A percentile compares a stretch with the other conserved stretches of the same genome.
Conservation (phyloP, 2,329 filamentous ascomycete species). For the Rachicladosporium sp. region DNA sequence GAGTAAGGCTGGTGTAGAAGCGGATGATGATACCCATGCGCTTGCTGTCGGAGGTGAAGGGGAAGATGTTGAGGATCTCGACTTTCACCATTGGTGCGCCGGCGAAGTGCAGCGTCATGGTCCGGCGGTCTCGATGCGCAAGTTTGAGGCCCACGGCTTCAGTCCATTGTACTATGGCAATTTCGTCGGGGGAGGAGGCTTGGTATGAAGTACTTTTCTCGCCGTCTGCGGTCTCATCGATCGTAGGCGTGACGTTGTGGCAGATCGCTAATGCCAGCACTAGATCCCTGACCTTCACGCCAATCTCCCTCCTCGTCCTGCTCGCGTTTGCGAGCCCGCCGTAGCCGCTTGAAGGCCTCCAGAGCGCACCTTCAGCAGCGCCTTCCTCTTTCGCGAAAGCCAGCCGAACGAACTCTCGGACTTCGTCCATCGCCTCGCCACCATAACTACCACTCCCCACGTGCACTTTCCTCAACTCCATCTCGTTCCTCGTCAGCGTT, state of each 20-base stretch:
- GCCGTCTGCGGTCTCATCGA: slow-evolving; percentile 58
- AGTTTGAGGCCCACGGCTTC: slow-evolving; percentile 82
- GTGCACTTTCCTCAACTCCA: slow-evolving; percentile 92
- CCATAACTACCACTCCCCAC: slow-evolving; percentile 96
- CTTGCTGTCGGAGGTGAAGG: slow-evolving; percentile 95
- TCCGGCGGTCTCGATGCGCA: slow-evolving; percentile 72
- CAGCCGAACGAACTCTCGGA: slow-evolving; percentile 72
- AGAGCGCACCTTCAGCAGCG: slow-evolving; percentile 32
- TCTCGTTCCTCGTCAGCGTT: slow-evolving; percentile 80
- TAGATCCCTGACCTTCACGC: slow-evolving; percentile 81
- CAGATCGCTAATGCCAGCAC: slow-evolving; percentile 85
- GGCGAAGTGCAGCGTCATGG: slow-evolving; percentile 69
- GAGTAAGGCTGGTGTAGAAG: slow-evolving; percentile 45
- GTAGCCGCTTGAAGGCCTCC: slow-evolving; percentile 61
- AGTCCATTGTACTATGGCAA: slow-evolving; percentile 93
- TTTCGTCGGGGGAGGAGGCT: slow-evolving; percentile 93
- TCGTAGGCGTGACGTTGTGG: slow-evolving; percentile 91
- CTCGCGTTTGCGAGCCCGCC: slow-evolving; percentile 46
- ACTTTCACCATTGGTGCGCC: slow-evolving; percentile 69
- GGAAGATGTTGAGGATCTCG: slow-evolving; percentile 84
- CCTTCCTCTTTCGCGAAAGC: slow-evolving; percentile 50
- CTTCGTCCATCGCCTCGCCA: slow-evolving; percentile 98
- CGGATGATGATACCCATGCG: slow-evolving; percentile 95
- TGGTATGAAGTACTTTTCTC: slow-evolving; percentile 74
- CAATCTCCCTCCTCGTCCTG: slow-evolving; percentile 82